Percentiles rank a stretch among this genome's conserved stretches.
phyloP scores from a whole-genome alignment of 331 rosid species.

The Stylosanthes scabra region DNA sequence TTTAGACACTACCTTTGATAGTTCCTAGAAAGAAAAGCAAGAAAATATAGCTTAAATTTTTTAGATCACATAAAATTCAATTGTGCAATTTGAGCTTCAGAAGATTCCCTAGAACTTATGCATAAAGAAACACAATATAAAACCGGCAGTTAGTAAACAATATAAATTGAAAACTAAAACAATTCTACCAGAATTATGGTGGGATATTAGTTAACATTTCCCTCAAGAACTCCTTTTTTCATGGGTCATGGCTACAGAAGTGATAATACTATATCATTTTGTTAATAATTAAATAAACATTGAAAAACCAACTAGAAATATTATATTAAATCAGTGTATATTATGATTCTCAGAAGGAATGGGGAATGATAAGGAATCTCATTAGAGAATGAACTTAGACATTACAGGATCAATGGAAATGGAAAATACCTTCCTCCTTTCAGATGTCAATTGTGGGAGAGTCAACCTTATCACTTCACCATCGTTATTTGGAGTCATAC shows the following conservation, averaged over 20 bases:
- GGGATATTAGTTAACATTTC: neutral
- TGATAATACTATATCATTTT: slow-evolving; percentile 11
- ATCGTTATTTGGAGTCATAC: slow-evolving; percentile 95
- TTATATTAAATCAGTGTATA: slow-evolving; percentile 4
- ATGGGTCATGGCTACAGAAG: slow-evolving; percentile 16
- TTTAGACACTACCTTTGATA: slow-evolving; percentile 83
- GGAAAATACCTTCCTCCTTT: slow-evolving; percentile 86
- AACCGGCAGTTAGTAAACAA: slow-evolving; percentile 6
- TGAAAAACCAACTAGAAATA: slow-evolving; percentile 27
- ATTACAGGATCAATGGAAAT: slow-evolving; percentile 30
- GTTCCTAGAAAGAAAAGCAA: slow-evolving; percentile 63
- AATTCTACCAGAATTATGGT: slow-evolving; percentile 4
- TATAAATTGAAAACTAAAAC: slow-evolving; percentile 23
- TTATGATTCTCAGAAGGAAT: slow-evolving; percentile 14
- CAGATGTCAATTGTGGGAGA: slow-evolving; percentile 88
- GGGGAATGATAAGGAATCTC: slow-evolving; percentile 11
- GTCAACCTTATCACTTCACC: slow-evolving; percentile 85
- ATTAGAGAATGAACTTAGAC: slow-evolving; percentile 12
- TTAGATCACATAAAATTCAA: slow-evolving; percentile 22
- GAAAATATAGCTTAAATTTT: slow-evolving; percentile 13
- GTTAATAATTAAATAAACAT: slow-evolving; percentile 7
- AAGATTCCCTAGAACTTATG: slow-evolving; percentile 3
- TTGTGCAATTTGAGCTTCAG: slow-evolving; percentile 19
- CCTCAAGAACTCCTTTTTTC: slow-evolving; percentile 24
- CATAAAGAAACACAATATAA: slow-evolving; percentile 3